Percentiles rank a stretch among this genome's conserved stretches.
Conservation (phyloP, 441 rosid genomes). For the Brassica hybrid region DNA sequence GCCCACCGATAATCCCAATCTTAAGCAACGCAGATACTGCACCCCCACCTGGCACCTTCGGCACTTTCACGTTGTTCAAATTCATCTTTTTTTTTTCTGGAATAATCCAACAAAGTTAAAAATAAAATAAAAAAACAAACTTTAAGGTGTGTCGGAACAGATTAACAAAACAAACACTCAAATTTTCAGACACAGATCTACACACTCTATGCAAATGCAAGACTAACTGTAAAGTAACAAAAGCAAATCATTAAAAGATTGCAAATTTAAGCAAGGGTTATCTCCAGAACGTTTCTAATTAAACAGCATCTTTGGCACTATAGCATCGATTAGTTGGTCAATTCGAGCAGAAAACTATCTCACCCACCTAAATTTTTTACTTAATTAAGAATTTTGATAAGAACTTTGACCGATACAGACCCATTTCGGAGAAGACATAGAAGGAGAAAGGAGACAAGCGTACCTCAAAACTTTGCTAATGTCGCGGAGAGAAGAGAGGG, state of each 20-base stretch:
- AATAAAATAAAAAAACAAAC: constrained; percentile 7
- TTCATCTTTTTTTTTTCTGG: constrained; percentile 46
- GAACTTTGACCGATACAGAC: neutral
- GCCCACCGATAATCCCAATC: constrained; percentile 69
- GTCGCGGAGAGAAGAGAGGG: constrained; percentile 11
- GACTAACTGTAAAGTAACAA: neutral
- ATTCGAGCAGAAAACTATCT: constrained; percentile 1
- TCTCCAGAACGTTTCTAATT: neutral
- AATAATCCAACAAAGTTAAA: neutral
- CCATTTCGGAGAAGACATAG: neutral
- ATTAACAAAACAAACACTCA: neutral
- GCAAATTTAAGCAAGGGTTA: neutral
- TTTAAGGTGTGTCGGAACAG: neutral
- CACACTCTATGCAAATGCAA: neutral
- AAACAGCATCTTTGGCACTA: constrained; percentile 1
- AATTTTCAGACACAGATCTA: no score
- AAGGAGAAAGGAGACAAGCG: neutral
- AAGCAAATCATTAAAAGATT: neutral
- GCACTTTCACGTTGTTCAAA: constrained; percentile 65
- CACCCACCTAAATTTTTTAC: neutral
- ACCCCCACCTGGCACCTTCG: constrained; percentile 81
- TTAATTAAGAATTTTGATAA: neutral
- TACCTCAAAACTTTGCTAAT: constrained; percentile 24
- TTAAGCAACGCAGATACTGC: constrained; percentile 66
- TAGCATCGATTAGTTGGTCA: neutral